phyloP scores from a whole-genome alignment of 2,329 filamentous ascomycete species.

The Shiraia sp. region DNA sequence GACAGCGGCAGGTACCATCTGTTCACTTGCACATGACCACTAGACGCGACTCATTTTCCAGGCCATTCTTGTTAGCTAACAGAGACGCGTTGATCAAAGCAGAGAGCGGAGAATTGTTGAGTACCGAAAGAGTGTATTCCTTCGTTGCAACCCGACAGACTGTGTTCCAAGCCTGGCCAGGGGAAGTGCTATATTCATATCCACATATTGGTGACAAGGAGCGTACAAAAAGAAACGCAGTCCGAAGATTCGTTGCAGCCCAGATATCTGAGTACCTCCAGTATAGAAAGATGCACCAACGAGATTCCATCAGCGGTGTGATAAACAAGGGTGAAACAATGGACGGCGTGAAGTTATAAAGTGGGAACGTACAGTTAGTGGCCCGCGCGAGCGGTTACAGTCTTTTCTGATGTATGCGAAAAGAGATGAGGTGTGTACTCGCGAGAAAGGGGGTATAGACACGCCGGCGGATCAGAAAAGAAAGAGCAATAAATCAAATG shows the following conservation, averaged over 20 bases:
- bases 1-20: slow-evolving; percentile 20
- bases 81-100: slow-evolving; percentile 1
- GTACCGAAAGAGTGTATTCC: slow-evolving; percentile 13
- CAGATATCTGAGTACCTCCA: slow-evolving; percentile 7
- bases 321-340: slow-evolving; percentile 8
- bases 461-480: slow-evolving; percentile 26
- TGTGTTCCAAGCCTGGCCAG: slow-evolving; percentile 12
- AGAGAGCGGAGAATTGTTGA: slow-evolving; percentile 3
- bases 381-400: slow-evolving; percentile 48
- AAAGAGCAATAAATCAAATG: slow-evolving; percentile 15
- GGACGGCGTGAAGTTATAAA: slow-evolving; percentile 5
- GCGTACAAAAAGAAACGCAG: slow-evolving; percentile 13
- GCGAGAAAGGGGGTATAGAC: slow-evolving; percentile 37
- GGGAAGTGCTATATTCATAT: slow-evolving; percentile 18
- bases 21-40: slow-evolving; percentile 15
- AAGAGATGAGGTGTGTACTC: slow-evolving; percentile 18
- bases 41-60: slow-evolving; percentile 2
- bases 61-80: too few species aligned
- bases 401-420: slow-evolving; percentile 39
- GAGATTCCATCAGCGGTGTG: slow-evolving; percentile 1
- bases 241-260: slow-evolving; percentile 19
- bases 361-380: slow-evolving; percentile 20
- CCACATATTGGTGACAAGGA: slow-evolving; percentile 21
- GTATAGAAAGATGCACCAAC: slow-evolving; percentile 2
- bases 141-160: slow-evolving; percentile 7